Base-by-base conservation (phyloP, 805 yeast species). In the Limtongia smithiae region DNA sequence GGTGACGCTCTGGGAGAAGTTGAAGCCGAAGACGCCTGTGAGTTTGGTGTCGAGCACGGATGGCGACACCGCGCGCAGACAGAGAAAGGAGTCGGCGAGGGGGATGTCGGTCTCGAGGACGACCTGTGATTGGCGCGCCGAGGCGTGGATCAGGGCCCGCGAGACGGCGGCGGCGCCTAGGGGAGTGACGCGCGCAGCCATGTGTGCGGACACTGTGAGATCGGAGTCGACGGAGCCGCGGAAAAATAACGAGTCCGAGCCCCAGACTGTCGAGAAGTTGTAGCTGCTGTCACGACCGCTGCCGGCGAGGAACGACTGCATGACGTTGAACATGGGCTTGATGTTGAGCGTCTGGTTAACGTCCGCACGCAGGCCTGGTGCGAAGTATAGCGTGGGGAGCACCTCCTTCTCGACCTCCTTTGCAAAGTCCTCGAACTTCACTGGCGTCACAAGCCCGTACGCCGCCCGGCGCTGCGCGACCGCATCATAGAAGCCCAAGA, bases 101-200 rank as follows among this genome's bases (percentile, higher is more conserved):
- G 85, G 91, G 73, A 80, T 83, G 70, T 93, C 98, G 69, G 93
- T 97, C 76, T 93, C 98, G 62, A 91, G 75, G 74, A 93, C 97
- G 57, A 85, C 77, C 95, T 91, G 88, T 18, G 51, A 33, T 41
- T 52, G 57, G 40, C 48, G 59, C 30, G 36, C 44, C 22, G 53
- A 40, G 17, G 57, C 45, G 37, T 55, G 58, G 12, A 57, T 54
- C 41, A 53, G 54, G 37, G 47, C n/a, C 8, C 51, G 41, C 5
- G 43, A 44, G 28, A 44, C 28, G 8, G 44, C 36, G 32, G 40
- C 34, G 9, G 9, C 9, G 28, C 28, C 28, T 7, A 25, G 28
- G 27, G 18, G 35, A 37, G 22, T 44, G 32, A 46, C 39, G 15
- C 54, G 48, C 37, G 44, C 37, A 35, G 45, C 57, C n/a, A 42